These are phyloP conservation scores for Paraconiothyrium sp. DNA, from an alignment of 2,329 filamentous ascomycete genomes.

Conservation along the genomic window DNA sequence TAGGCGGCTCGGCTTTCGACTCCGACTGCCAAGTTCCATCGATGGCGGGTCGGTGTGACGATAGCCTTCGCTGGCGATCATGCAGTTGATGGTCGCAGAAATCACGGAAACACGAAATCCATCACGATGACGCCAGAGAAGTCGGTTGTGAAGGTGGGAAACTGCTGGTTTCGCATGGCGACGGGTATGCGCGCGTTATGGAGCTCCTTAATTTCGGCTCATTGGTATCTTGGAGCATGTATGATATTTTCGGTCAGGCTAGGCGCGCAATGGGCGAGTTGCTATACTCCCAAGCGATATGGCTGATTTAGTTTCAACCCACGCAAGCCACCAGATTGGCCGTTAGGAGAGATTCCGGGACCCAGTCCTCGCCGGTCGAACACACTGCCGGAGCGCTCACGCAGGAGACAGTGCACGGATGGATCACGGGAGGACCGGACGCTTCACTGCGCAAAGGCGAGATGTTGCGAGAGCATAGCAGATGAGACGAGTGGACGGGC, in stretches of 20 bases:
- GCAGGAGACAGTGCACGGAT: slow-evolving; percentile 41
- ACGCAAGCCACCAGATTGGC: slow-evolving; percentile 40
- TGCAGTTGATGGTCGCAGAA: slow-evolving; percentile 14
- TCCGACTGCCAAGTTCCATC: slow-evolving; percentile 21
- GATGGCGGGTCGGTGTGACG: slow-evolving; percentile 15
- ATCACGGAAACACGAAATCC: slow-evolving; percentile 26
- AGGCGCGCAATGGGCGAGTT: slow-evolving; percentile 38
- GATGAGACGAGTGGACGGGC: not conserved
- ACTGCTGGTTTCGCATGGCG: slow-evolving; percentile 25
- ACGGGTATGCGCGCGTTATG: slow-evolving; percentile 41
- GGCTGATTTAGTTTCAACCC: slow-evolving; percentile 36
- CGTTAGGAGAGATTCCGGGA: slow-evolving; percentile 27
- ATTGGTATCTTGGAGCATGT: slow-evolving; percentile 27
- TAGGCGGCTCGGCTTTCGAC: slow-evolving; percentile 27
- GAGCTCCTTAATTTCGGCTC: slow-evolving; percentile 52
- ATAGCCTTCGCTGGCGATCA: slow-evolving; percentile 3
- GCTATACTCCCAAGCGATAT: slow-evolving; percentile 40
- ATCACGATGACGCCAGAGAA: slow-evolving; percentile 33
- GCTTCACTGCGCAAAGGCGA: slow-evolving; percentile 6
- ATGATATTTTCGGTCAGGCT: slow-evolving; percentile 30
- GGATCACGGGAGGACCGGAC: slow-evolving; percentile 29
- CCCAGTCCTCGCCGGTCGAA: slow-evolving; percentile 28
- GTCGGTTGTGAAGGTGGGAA: slow-evolving; percentile 21
- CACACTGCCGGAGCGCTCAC: slow-evolving; percentile 26
- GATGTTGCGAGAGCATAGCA: not conserved